Evolutionary conservation across 2,329 filamentous ascomycete genomes (phyloP), one percentile per base, ranked within the genome.

Genomic region (Fusarium bulbicola): DNA sequence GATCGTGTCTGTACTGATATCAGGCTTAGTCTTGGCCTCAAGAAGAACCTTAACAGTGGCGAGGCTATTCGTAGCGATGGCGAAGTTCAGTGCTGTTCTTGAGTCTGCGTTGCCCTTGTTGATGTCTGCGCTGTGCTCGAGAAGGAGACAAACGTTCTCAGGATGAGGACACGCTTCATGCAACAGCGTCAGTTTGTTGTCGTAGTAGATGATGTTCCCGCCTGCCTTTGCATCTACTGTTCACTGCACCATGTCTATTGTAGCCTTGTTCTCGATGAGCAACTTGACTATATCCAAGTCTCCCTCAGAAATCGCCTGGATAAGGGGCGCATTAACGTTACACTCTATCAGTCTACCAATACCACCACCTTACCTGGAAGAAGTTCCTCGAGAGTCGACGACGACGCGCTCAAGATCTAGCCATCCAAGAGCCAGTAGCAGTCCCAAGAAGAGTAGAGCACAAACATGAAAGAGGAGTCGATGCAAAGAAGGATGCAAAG

Each of bases 51-150:
- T 6, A 30, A 47, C 45, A 8, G 45, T n/a, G 1, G 18, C 16
- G 0, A 30, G 26, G 2, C 7, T 16, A 4, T 47, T 47, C 9
- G 14, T 0, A 3, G 7, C 0, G 2, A 30, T 16, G 6, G 26
- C 45, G 12, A 47, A 11, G 13, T 21, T 30, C 5, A 47, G 6
- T 6, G 14, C 45, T 21, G 45, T 47, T 11, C 26, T 4, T 7
- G 20, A 47, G 2, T 47, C 45, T n/a, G 4, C 20, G 20, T 28
- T 47, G n/a, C 1, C 45, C 14, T n/a, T 30, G 26, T 21, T 47
- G 26, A 47, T 47, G 20, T 30, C 26, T 11, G 45, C 45, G 4
- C 26, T 20, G 20, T 47, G 45, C 0, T 30, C 9, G 14, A 47
- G 26, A 5, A 47, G 45, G 14, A 47, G 3, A 8, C 45, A 14